Evolutionary conservation across 1,284 basidiomycete species (phyloP).

Genomic region (Vanrija pseudolonga): DNA sequence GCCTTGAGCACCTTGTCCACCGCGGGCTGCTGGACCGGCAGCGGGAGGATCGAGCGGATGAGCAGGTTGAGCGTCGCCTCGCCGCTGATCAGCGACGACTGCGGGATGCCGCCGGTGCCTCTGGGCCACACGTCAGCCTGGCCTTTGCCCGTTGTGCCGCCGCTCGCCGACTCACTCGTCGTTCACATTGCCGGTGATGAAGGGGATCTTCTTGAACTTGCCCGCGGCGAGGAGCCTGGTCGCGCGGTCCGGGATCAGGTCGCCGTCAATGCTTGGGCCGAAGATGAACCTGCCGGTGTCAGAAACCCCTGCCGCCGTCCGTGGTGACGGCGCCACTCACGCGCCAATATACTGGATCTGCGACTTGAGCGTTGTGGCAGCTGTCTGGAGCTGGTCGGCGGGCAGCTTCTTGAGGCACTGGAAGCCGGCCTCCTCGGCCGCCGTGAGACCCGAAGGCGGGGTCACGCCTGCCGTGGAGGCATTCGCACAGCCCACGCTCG

Average conservation of each 20-base stretch:
- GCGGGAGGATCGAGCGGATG: conserved; percentile 13
- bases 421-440: conserved; percentile 13
- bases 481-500: conserved; percentile 19
- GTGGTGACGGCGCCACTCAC: neutral
- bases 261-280: conserved; percentile 41
- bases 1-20: conserved; percentile 19
- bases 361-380: conserved; percentile 19
- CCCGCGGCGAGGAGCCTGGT: conserved; percentile 33
- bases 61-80: conserved; percentile 17
- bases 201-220: conserved; percentile 40
- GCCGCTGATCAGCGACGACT: conserved; percentile 23
- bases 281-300: neutral
- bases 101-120: neutral
- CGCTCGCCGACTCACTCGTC: conserved; percentile 41
- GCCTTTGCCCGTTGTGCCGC: no score
- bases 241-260: conserved; percentile 40
- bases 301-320: neutral
- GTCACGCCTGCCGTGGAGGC: neutral
- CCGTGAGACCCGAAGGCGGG: neutral
- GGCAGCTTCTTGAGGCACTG: conserved; percentile 37
- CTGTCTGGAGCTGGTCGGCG: conserved; percentile 24
- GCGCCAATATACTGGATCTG: conserved; percentile 34
- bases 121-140: neutral
- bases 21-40: conserved; percentile 10
- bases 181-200: conserved; percentile 43